A percentile compares a stretch with the other conserved stretches of the same genome.
phyloP scores from a whole-genome alignment of 2,329 filamentous ascomycete species.

The Epichloe typhina region DNA sequence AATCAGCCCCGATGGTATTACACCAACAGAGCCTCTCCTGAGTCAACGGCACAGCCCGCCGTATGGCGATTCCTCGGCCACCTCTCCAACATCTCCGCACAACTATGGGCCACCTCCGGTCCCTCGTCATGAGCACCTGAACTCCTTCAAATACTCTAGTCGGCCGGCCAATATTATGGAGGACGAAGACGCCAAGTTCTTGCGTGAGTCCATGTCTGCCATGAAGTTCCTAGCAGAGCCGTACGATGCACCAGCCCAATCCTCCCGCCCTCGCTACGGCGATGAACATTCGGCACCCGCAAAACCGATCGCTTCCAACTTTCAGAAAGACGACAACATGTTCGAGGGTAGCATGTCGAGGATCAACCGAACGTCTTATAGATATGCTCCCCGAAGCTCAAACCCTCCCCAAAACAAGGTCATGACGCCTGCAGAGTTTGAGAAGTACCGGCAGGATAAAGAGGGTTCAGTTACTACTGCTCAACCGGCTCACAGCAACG shows the following conservation, averaged over 20 bases:
- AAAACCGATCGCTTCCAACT: constrained; percentile 15
- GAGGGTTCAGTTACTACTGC: constrained; percentile 38
- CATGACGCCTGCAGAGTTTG: constrained; percentile 83
- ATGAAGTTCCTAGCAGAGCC: constrained; percentile 29
- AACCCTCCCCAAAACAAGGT: constrained; percentile 52
- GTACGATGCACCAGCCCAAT: constrained; percentile 10
- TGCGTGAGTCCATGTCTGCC: constrained; percentile 39
- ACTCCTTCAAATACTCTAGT: constrained; percentile 18
- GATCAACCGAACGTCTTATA: constrained; percentile 23
- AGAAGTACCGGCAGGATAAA: constrained; percentile 65
- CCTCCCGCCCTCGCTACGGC: constrained; percentile 26
- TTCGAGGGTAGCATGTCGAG: constrained; percentile 35
- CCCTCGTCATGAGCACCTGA: constrained; percentile 20
- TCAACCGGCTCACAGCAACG: constrained; percentile 21
- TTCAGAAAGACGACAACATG: constrained; percentile 38
- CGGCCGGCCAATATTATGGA: constrained; percentile 27
- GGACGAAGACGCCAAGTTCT: constrained; percentile 39
- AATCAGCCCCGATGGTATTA: constrained; percentile 31
- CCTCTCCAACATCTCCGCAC: not conserved
- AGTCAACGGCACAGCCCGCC: constrained; percentile 39
- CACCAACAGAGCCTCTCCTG: constrained; percentile 31
- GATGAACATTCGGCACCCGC: constrained; percentile 23
- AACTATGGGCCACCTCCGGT: constrained; percentile 15
- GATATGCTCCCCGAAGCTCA: constrained; percentile 20
- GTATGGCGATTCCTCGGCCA: constrained; percentile 21